phyloP scores from a whole-genome alignment of 1,139 yeast species.

The Scheffersomyces lignicola region DNA sequence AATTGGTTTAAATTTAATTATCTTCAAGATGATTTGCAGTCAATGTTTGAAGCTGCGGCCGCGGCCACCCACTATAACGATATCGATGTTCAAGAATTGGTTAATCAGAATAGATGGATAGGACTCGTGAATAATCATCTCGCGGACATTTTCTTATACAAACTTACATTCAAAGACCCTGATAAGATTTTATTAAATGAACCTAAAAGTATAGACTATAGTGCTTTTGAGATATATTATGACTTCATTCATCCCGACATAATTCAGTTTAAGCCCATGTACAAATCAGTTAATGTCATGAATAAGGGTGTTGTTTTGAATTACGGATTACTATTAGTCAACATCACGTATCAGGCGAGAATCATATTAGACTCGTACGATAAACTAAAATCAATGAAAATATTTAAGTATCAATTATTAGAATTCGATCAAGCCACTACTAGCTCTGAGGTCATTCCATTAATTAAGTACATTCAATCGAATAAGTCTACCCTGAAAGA shows the following conservation, averaged over 20 bases:
- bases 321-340: not conserved
- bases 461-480: not conserved
- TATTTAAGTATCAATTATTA: not conserved
- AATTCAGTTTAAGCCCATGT: not conserved
- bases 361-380: not conserved
- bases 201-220: not conserved
- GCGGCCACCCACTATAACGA: constrained; percentile 2
- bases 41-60: constrained; percentile 1
- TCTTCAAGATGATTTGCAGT: not conserved
- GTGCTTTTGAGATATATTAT: not conserved
- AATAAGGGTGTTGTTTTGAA: not conserved
- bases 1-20: constrained; percentile 2
- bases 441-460: not conserved
- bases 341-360: not conserved
- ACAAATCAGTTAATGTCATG: not conserved
- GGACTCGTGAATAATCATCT: not conserved
- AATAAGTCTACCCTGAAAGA: not conserved
- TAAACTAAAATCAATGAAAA: not conserved
- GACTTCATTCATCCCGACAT: not conserved
- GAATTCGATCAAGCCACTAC: not conserved
- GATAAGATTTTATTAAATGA: not conserved
- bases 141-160: not conserved
- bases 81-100: constrained; percentile 2
- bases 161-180: not conserved
- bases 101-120: not conserved